Evolutionary conservation across 2,329 filamentous ascomycete genomes (phyloP).

Genomic region (Aspergillus niger): DNA sequence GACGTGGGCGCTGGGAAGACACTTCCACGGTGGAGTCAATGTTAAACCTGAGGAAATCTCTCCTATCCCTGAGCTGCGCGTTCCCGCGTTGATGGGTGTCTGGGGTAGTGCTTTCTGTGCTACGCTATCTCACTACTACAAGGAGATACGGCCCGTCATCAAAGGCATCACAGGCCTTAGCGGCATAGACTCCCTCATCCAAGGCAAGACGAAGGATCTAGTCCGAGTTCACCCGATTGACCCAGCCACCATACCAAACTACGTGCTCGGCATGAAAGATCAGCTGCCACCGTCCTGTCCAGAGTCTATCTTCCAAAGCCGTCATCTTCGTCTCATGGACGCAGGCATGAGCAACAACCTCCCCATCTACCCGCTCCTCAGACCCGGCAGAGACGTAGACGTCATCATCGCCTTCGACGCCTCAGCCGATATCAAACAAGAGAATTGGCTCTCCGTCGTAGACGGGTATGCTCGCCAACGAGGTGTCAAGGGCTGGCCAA

Average conservation of each 20-base stretch:
- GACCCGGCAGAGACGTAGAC: constrained; percentile 85
- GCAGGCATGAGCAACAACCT: constrained; percentile 98
- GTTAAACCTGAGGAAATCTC: constrained; percentile 64
- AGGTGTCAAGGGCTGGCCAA: constrained; percentile 89
- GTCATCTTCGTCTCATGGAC: constrained; percentile 86
- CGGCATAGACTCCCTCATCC: constrained; percentile 78
- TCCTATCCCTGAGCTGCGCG: constrained; percentile 78
- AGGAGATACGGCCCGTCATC: constrained; percentile 82
- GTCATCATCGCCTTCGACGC: constrained; percentile 92
- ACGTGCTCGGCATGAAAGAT: constrained; percentile 75
- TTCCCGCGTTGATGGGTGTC: constrained; percentile 86
- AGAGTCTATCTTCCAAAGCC: constrained; percentile 68
- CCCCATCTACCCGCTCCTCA: constrained; percentile 89
- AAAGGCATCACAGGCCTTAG: constrained; percentile 72
- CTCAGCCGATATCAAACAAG: constrained; percentile 86
- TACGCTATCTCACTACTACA: constrained; percentile 93
- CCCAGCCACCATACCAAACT: constrained; percentile 88
- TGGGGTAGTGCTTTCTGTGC: constrained; percentile 97
- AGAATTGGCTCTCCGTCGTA: constrained; percentile 92
- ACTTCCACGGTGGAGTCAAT: constrained; percentile 72
- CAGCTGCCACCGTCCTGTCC: constrained; percentile 76
- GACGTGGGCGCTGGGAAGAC: constrained; percentile 86
- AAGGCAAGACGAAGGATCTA: constrained; percentile 78
- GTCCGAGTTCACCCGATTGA: constrained; percentile 94
- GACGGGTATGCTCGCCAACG: constrained; percentile 91